Evolutionary conservation across 2,329 filamentous ascomycete genomes (phyloP).

Genomic region (Fusarium nanum): DNA sequence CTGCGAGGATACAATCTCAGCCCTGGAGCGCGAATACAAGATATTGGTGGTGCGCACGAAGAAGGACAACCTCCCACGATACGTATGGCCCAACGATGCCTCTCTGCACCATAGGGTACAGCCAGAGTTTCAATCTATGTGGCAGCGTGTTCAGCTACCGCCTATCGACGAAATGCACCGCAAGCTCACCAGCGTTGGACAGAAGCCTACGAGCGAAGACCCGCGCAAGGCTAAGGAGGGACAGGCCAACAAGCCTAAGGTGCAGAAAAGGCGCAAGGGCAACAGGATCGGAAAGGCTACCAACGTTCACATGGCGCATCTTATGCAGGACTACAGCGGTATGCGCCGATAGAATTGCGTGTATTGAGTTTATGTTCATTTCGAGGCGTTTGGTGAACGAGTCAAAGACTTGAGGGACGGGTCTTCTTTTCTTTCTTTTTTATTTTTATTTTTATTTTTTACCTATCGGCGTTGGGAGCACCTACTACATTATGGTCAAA

Average conservation of each 20-base stretch:
- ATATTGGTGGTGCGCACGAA: slow-evolving; percentile 89
- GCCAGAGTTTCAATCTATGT: slow-evolving; percentile 83
- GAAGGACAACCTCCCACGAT: slow-evolving; percentile 88
- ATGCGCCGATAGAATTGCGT: slow-evolving; percentile 54
- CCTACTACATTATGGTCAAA: slow-evolving; percentile 15
- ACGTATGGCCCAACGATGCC: slow-evolving; percentile 90
- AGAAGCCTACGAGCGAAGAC: slow-evolving; percentile 87
- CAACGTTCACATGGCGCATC: slow-evolving; percentile 86
- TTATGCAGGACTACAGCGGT: slow-evolving; percentile 78
- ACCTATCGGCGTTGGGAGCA: slow-evolving; percentile 23
- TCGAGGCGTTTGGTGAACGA: slow-evolving; percentile 26
- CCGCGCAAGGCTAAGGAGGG: slow-evolving; percentile 62
- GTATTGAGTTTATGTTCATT: slow-evolving; percentile 14
- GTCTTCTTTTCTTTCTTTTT: neutral
- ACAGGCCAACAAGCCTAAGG: slow-evolving; percentile 70
- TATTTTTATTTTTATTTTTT: neutral
- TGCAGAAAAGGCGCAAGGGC: slow-evolving; percentile 75
- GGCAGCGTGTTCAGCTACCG: slow-evolving; percentile 84
- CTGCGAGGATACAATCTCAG: slow-evolving; percentile 81
- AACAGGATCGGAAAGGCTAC: slow-evolving; percentile 83
- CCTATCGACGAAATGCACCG: slow-evolving; percentile 79
- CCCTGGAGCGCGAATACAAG: slow-evolving; percentile 81
- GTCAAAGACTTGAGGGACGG: slow-evolving; percentile 4
- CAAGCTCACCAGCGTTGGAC: slow-evolving; percentile 79
- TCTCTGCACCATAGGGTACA: slow-evolving; percentile 81